phyloP scores from a whole-genome alignment of 2,329 filamentous ascomycete genomes.

The Penicillium oxalicum region DNA sequence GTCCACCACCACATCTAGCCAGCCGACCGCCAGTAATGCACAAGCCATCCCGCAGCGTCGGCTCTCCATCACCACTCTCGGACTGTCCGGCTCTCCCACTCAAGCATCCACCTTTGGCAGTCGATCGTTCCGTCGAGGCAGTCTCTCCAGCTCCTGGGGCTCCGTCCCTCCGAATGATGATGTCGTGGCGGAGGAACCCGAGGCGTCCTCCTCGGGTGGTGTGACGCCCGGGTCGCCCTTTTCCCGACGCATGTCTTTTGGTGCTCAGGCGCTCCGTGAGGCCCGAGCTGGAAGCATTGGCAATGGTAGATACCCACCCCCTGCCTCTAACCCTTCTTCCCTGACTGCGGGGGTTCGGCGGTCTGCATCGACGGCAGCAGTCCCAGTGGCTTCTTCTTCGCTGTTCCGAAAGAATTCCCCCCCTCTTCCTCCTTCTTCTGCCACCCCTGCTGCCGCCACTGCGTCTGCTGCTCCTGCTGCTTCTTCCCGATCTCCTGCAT shows the following conservation, averaged over 20 bases:
- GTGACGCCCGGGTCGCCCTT: constrained; percentile 62
- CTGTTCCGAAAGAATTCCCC: not conserved
- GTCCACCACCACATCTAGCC: constrained; percentile 20
- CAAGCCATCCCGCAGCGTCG: constrained; percentile 52
- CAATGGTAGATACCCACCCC: constrained; percentile 55
- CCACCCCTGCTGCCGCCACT: constrained; percentile 11
- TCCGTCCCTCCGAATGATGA: constrained; percentile 41
- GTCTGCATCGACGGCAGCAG: constrained; percentile 8
- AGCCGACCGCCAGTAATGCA: constrained; percentile 41
- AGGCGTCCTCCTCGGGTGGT: constrained; percentile 52
- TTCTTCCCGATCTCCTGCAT: constrained; percentile 18
- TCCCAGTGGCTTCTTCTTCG: constrained; percentile 11
- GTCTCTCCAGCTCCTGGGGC: constrained; percentile 58
- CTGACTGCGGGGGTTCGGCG: constrained; percentile 20
- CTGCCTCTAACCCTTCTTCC: constrained; percentile 16
- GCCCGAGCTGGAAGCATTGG: constrained; percentile 60
- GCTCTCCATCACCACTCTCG: constrained; percentile 67
- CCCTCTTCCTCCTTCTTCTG: constrained; percentile 31
- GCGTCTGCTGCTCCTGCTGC: constrained; percentile 12
- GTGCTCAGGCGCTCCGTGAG: constrained; percentile 69
- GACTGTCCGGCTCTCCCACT: constrained; percentile 67
- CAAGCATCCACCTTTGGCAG: constrained; percentile 48
- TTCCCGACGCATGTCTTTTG: constrained; percentile 81
- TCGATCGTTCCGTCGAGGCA: constrained; percentile 54
- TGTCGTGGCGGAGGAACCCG: constrained; percentile 59